These are phyloP conservation scores for Calycina herbarum DNA, from an alignment of 2,329 filamentous ascomycete genomes.

Conservation along the genomic window DNA sequence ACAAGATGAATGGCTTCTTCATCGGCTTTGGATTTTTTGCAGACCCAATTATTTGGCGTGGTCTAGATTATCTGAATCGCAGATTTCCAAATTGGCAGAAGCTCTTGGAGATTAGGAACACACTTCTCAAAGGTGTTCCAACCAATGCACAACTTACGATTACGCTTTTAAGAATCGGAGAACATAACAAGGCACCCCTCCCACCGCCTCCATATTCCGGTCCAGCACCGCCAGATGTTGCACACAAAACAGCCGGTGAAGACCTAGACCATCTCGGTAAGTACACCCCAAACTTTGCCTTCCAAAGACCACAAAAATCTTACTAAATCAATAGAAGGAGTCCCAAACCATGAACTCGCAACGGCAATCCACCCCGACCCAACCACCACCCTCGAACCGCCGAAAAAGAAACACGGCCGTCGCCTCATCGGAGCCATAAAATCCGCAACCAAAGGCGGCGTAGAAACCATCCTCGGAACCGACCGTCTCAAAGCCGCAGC, in stretches of 20 bases:
- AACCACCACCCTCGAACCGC: constrained; percentile 24
- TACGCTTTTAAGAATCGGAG: constrained; percentile 78
- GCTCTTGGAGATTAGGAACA: constrained; percentile 71
- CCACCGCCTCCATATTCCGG: constrained; percentile 57
- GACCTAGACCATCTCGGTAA: constrained; percentile 53
- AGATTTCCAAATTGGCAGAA: constrained; percentile 73
- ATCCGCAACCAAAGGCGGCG: constrained; percentile 63
- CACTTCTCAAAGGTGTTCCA: constrained; percentile 76
- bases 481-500: constrained; percentile 63
- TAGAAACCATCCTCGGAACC: constrained; percentile 70
- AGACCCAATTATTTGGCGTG: constrained; percentile 67
- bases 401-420: constrained; percentile 33
- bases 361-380: constrained; percentile 44
- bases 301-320: not conserved
- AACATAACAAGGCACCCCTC: constrained; percentile 76
- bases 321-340: constrained; percentile 30
- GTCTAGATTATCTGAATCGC: constrained; percentile 58
- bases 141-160: constrained; percentile 84
- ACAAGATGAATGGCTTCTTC: constrained; percentile 66
- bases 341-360: constrained; percentile 33
- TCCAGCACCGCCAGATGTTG: constrained; percentile 40
- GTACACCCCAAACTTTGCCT: not conserved
- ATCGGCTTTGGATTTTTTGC: constrained; percentile 79
- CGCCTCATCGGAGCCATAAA: constrained; percentile 62
- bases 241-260: constrained; percentile 46